phyloP scores from a whole-genome alignment of 495 filamentous ascomycete genomes.

The Aspergillus campestris region DNA sequence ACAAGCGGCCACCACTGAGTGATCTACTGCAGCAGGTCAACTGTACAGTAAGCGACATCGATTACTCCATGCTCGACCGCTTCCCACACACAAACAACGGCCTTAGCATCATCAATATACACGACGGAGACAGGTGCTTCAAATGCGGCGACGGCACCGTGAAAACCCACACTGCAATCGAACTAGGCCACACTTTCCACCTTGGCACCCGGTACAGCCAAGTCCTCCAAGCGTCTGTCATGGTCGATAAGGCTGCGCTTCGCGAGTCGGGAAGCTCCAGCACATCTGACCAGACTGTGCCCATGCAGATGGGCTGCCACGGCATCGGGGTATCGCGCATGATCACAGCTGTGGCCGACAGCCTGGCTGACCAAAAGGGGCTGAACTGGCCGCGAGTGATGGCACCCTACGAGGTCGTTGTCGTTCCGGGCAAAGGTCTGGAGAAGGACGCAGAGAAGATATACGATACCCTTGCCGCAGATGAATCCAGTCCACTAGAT shows the following conservation, averaged over 20 bases:
- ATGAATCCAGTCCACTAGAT: constrained; percentile 34
- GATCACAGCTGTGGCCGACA: constrained; percentile 74
- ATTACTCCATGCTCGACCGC: constrained; percentile 33
- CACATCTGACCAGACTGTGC: constrained; percentile 24
- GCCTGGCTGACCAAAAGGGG: constrained; percentile 61
- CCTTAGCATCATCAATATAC: constrained; percentile 53
- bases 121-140: constrained; percentile 62
- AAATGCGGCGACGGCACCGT: constrained; percentile 56
- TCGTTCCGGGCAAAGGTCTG: constrained; percentile 49
- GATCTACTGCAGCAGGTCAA: constrained; percentile 25
- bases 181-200: constrained; percentile 92
- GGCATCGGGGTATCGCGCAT: constrained; percentile 91
- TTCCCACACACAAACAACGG: constrained; percentile 32
- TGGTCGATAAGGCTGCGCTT: constrained; percentile 23
- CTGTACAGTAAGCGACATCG: constrained; percentile 23
- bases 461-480: constrained; percentile 45
- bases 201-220: constrained; percentile 82
- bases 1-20: constrained; percentile 36
- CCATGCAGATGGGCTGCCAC: constrained; percentile 91
- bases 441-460: constrained; percentile 46
- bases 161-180: constrained; percentile 64
- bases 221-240: constrained; percentile 57
- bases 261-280: constrained; percentile 9
- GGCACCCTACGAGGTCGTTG: constrained; percentile 73
- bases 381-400: constrained; percentile 84